Evolutionary conservation across 805 yeast genomes (phyloP).

Genomic region (Candida hungchunana): DNA sequence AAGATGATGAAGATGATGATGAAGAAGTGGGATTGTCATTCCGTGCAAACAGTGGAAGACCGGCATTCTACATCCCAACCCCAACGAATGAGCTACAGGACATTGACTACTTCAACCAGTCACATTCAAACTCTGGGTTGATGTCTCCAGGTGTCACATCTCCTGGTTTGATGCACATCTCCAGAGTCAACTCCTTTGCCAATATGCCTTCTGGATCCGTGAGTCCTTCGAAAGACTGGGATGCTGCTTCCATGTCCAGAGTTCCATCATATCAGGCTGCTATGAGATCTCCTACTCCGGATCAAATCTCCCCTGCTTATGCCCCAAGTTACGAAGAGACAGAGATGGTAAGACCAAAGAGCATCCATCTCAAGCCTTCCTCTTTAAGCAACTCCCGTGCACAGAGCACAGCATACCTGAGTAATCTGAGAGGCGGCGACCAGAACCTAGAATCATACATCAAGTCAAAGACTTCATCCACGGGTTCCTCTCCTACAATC

Average conservation of each 20-base stretch:
- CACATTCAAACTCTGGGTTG: conserved; percentile 16
- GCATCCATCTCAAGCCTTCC: conserved; percentile 26
- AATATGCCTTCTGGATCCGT: conserved; percentile 19
- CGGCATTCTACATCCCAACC: conserved; percentile 23
- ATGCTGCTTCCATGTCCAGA: conserved; percentile 45
- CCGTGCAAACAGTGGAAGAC: conserved; percentile 2
- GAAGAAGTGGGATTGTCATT: conserved; percentile 20
- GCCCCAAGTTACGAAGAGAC: conserved; percentile 20
- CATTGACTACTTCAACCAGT: conserved; percentile 34
- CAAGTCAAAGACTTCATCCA: conserved; percentile 11
- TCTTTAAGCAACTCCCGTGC: conserved; percentile 26
- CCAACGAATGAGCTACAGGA: conserved; percentile 24
- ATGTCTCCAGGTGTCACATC: conserved; percentile 41
- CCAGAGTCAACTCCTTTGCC: conserved; percentile 51
- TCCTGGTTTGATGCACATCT: conserved; percentile 54
- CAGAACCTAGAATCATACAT: conserved; percentile 1
- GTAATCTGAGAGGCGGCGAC: conserved; percentile 21
- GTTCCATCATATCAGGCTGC: conserved; percentile 90
- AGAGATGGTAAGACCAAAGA: conserved; percentile 22
- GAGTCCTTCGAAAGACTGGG: conserved; percentile 32
- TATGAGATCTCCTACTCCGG: conserved; percentile 47
- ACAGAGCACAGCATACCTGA: conserved; percentile 23
- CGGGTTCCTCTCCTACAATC: conserved; percentile 19
- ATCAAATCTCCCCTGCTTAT: conserved; percentile 70
- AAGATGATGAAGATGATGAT: conserved; percentile 23